Evolutionary conservation across 139 green algal genomes (phyloP).

Genomic region (Closterium sp.): DNA sequence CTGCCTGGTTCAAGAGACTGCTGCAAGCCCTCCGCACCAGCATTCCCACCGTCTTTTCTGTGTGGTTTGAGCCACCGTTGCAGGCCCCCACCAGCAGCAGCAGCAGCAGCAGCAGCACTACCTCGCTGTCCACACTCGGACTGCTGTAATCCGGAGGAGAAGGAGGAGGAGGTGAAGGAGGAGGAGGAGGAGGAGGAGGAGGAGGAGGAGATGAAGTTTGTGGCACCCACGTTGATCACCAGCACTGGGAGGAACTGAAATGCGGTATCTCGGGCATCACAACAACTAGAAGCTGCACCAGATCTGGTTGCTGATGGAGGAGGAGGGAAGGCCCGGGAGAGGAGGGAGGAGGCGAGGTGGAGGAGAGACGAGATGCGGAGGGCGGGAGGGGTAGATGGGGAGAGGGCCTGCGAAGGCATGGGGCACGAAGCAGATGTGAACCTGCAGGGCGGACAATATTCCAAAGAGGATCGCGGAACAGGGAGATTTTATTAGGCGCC

Average conservation of each 20-base stretch:
- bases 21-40: too few species aligned
- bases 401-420: slow-evolving; percentile 18
- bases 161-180: not conserved
- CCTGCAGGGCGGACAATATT: not conserved
- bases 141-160: too few species aligned
- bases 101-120: not conserved
- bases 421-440: slow-evolving; percentile 19
- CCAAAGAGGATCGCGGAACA: too few species aligned
- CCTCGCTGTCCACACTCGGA: not conserved
- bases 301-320: not conserved
- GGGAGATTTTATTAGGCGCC: too few species aligned
- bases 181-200: not conserved
- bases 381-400: not conserved
- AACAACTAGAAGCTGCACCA: too few species aligned
- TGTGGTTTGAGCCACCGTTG: too few species aligned
- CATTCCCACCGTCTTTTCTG: too few species aligned
- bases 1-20: too few species aligned
- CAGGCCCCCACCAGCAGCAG: too few species aligned
- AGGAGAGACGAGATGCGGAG: not conserved
- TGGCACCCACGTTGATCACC: slow-evolving; percentile 23
- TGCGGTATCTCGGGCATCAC: too few species aligned
- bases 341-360: not conserved
- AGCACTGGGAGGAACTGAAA: not conserved
- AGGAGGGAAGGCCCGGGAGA: not conserved
- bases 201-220: slow-evolving; percentile 2